A percentile compares a stretch with the other conserved stretches of the same genome.
Evolutionary conservation across 768 basidiomycete genomes (phyloP).

Genomic region (Guyanaporus albipodus): DNA sequence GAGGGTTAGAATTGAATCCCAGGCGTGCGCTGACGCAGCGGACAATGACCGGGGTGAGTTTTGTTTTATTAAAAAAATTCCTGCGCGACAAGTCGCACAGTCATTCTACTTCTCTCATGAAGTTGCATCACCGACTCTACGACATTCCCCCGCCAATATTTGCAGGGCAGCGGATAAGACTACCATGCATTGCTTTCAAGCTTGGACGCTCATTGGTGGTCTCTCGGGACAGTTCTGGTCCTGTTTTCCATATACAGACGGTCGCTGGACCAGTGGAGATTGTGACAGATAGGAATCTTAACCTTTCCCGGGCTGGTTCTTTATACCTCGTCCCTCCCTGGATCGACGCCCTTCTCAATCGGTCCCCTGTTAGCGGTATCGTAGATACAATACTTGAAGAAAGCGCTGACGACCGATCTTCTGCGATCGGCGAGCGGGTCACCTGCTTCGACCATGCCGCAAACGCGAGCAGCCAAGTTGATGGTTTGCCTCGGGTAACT

Average conservation of each 20-base stretch:
- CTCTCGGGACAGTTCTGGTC: neutral
- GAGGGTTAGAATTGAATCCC: too few relatives aligned
- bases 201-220: neutral
- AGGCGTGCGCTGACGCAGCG: too few relatives aligned
- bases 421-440: neutral
- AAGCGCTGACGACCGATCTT: neutral
- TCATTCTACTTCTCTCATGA: too few relatives aligned
- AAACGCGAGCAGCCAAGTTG: neutral
- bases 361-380: neutral
- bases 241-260: neutral
- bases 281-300: neutral
- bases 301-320: neutral
- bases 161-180: neutral
- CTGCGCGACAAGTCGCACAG: too few relatives aligned
- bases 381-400: neutral
- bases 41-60: too few relatives aligned
- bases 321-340: slow-evolving; percentile 5
- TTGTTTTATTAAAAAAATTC: too few relatives aligned
- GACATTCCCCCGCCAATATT: neutral
- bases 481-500: neutral
- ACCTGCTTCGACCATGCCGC: neutral
- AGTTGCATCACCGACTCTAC: neutral
- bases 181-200: slow-evolving; percentile 7
- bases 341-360: slow-evolving; percentile 5
- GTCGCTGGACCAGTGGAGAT: slow-evolving; percentile 1